Percentiles rank a stretch among this genome's conserved stretches.
Conservation (phyloP, 192 early-diverging fungal genomes). For the Backusella luteola region DNA sequence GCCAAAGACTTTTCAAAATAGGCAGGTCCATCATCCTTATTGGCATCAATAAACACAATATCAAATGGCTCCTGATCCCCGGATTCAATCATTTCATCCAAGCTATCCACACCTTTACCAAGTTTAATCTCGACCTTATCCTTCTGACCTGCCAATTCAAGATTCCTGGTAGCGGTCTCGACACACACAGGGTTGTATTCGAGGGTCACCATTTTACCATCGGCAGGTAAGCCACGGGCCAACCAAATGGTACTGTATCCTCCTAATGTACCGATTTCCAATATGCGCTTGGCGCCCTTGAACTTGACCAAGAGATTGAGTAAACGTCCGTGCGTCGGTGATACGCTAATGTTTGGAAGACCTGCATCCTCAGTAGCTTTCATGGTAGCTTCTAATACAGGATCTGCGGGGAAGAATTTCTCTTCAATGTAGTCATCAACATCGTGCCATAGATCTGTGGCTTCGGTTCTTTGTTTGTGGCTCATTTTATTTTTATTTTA, state of each 20-base stretch:
- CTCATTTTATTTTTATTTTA: not conserved
- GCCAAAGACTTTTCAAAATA: not conserved
- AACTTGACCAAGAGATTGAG: not conserved
- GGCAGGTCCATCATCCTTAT: not conserved
- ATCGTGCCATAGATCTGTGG: not conserved
- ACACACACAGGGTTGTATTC: not conserved
- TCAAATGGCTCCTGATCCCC: not conserved
- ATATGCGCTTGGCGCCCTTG: not conserved
- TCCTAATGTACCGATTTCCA: slow-evolving; percentile 6
- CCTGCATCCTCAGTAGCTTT: not conserved
- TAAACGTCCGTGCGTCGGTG: not conserved
- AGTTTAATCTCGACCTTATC: not conserved
- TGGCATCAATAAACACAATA: slow-evolving; percentile 4
- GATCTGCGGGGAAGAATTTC: not conserved
- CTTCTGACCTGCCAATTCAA: not conserved
- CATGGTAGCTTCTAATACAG: not conserved
- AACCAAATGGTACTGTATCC: slow-evolving; percentile 3
- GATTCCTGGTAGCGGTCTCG: not conserved
- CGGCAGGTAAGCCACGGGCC: not conserved
- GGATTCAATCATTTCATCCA: not conserved
- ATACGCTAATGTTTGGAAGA: not conserved
- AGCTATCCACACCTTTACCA: not conserved
- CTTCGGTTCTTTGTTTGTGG: not conserved
- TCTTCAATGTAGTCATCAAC: not conserved
- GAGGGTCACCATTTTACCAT: not conserved